phyloP scores from a whole-genome alignment of 2,329 filamentous ascomycete genomes.

The Colletotrichum acutatum region DNA sequence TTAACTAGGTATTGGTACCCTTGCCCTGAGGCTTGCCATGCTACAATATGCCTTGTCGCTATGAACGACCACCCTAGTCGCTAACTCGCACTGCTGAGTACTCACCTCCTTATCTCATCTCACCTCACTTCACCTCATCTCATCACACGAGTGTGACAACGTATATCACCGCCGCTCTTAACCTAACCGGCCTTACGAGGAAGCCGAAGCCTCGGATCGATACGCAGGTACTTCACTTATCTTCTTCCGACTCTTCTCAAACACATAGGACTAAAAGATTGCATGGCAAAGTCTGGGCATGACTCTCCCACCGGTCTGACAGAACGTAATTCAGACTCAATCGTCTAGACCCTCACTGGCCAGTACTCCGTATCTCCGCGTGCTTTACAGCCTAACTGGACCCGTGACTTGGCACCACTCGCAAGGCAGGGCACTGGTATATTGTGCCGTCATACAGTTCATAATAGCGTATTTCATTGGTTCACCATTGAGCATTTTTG shows the following conservation, averaged over 20 bases:
- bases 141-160: neutral
- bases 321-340: neutral
- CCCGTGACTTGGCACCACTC: neutral
- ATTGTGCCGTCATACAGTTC: conserved; percentile 20
- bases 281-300: neutral
- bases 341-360: neutral
- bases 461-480: conserved; percentile 13
- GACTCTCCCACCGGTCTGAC: neutral
- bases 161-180: neutral
- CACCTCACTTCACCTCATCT: neutral
- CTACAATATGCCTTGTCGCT: neutral
- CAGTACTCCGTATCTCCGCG: neutral
- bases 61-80: conserved; percentile 4
- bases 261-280: neutral
- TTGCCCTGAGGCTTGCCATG: neutral
- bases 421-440: conserved; percentile 7
- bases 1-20: neutral
- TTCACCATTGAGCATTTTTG: conserved; percentile 1
- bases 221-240: neutral
- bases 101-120: neutral
- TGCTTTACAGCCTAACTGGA: neutral
- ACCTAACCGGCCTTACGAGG: neutral
- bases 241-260: neutral
- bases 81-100: neutral
- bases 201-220: neutral